These are phyloP conservation scores for Cucurbitaria berberidis DNA, from an alignment of 2,329 filamentous ascomycete genomes.

Conservation along the genomic window DNA sequence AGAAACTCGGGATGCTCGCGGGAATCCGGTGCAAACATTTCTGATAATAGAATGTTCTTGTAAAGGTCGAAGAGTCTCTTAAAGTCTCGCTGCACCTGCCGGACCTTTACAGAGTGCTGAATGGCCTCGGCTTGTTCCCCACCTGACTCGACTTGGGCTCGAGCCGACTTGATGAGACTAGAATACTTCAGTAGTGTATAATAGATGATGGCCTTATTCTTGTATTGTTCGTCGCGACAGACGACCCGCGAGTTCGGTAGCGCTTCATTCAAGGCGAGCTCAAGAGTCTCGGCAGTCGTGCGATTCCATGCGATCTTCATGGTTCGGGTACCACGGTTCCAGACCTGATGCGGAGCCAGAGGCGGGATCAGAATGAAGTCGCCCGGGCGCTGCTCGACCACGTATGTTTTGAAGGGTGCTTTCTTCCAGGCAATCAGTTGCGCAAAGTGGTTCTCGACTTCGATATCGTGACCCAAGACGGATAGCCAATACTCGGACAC, in stretches of 20 bases:
- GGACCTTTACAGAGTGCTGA: constrained; percentile 59
- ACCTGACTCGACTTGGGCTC: constrained; percentile 58
- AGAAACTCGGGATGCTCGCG: constrained; percentile 77
- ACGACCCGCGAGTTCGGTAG: constrained; percentile 88
- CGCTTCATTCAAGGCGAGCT: constrained; percentile 84
- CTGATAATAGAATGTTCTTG: constrained; percentile 78
- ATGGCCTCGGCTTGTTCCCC: constrained; percentile 46
- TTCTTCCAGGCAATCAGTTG: constrained; percentile 95
- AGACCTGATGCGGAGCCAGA: constrained; percentile 93
- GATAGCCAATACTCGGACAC: constrained; percentile 95
- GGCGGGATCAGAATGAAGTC: constrained; percentile 95
- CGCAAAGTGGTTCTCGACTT: constrained; percentile 96
- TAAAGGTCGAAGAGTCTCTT: constrained; percentile 79
- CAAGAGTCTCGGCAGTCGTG: constrained; percentile 88
- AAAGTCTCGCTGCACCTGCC: constrained; percentile 82
- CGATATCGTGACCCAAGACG: constrained; percentile 91
- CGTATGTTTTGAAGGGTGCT: constrained; percentile 88
- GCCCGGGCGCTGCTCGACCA: constrained; percentile 87
- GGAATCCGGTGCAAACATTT: constrained; percentile 75
- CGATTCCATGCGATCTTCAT: constrained; percentile 99
- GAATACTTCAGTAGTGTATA: constrained; percentile 84
- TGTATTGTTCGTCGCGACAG: constrained; percentile 97
- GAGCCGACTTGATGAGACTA: constrained; percentile 62
- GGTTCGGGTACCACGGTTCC: constrained; percentile 94
- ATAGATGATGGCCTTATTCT: constrained; percentile 95